phyloP scores from a whole-genome alignment of 768 basidiomycete genomes.

The Austroboletus eburneus region DNA sequence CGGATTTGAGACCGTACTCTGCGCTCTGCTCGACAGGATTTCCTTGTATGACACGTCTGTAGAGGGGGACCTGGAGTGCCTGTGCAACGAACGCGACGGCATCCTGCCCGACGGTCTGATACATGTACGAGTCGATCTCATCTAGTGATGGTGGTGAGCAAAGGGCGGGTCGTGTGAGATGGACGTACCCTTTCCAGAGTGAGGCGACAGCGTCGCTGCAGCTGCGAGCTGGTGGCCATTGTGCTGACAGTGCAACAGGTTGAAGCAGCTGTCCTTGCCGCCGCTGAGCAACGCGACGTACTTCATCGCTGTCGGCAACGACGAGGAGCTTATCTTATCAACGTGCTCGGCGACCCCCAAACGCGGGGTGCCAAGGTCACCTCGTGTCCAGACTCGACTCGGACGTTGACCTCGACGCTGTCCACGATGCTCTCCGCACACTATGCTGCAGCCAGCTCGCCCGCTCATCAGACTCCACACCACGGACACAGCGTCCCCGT shows the following conservation, averaged over 20 bases:
- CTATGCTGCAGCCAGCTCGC: slow-evolving; percentile 15
- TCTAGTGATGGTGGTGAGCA: slow-evolving; percentile 46
- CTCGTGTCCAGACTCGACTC: background rate
- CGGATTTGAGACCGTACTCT: slow-evolving; percentile 77
- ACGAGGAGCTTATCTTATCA: slow-evolving; percentile 14
- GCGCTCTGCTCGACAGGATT: slow-evolving; percentile 72
- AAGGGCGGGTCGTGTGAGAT: background rate
- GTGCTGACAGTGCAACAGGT: slow-evolving; percentile 79
- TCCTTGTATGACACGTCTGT: slow-evolving; percentile 77
- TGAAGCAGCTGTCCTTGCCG: slow-evolving; percentile 97
- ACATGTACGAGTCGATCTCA: slow-evolving; percentile 97
- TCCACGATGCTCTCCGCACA: slow-evolving; percentile 70
- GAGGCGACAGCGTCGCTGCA: slow-evolving; percentile 84
- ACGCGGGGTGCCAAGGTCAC: slow-evolving; percentile 4
- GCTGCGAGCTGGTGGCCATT: slow-evolving; percentile 88
- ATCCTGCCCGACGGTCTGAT: slow-evolving; percentile 98
- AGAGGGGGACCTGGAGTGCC: slow-evolving; percentile 84
- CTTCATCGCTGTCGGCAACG: slow-evolving; percentile 53
- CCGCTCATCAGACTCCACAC: slow-evolving; percentile 26
- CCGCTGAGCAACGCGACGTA: slow-evolving; percentile 93
- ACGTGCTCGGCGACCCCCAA: slow-evolving; percentile 13
- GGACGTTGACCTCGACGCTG: background rate
- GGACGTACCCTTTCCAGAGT: slow-evolving; percentile 70
- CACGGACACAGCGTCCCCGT: slow-evolving; percentile 21
- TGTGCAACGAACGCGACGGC: slow-evolving; percentile 82